Percentiles rank a stretch among this genome's conserved stretches.
These are phyloP conservation scores for Meripilus lineatus DNA, from an alignment of 1,284 basidiomycete genomes.

Conservation along the genomic window DNA sequence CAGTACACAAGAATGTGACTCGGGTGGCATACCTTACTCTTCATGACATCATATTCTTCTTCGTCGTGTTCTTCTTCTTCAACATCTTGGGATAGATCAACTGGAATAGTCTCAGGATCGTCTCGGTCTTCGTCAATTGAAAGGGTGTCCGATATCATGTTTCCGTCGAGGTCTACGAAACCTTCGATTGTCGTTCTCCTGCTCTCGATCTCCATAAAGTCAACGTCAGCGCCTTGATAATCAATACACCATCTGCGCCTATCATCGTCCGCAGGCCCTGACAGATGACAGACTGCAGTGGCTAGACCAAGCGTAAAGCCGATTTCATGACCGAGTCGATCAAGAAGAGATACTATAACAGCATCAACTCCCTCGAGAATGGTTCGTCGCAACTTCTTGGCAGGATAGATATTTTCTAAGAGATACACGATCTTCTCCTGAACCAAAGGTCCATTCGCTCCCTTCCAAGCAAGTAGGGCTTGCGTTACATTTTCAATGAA, in stretches of 20 bases:
- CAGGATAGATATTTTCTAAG: conserved; percentile 24
- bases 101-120: conserved; percentile 30
- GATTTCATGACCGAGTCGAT: conserved; percentile 10
- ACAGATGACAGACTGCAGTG: conserved; percentile 28
- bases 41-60: conserved; percentile 36
- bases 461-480: neutral
- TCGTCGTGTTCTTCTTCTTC: conserved; percentile 31
- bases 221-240: conserved; percentile 23
- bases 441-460: neutral
- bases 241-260: too few species aligned
- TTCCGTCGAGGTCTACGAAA: conserved; percentile 35
- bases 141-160: conserved; percentile 17
- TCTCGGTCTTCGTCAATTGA: conserved; percentile 23
- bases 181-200: conserved; percentile 22
- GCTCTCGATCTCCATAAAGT: conserved; percentile 28
- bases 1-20: conserved; percentile 4
- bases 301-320: conserved; percentile 14
- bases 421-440: conserved; percentile 21
- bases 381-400: conserved; percentile 14
- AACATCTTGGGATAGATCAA: conserved; percentile 23
- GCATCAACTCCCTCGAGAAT: conserved; percentile 24
- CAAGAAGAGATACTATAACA: conserved; percentile 15
- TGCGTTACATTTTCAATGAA: neutral
- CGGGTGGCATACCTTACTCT: conserved; percentile 36
- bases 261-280: conserved; percentile 28